phyloP scores from a whole-genome alignment of 1,139 yeast species.

The Taphrina communis region DNA sequence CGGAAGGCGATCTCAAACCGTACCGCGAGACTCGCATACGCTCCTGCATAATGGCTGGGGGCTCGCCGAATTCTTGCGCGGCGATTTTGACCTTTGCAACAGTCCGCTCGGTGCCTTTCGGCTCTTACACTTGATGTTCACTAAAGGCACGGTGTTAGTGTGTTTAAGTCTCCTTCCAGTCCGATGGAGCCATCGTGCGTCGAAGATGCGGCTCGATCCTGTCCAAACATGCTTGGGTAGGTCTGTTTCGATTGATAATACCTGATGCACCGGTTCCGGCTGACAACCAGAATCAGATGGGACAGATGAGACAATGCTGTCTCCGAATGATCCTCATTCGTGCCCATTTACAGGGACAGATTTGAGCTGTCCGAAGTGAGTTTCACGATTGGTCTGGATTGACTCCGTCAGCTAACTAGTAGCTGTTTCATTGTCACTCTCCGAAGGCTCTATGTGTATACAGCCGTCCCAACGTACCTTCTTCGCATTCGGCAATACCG shows the following conservation, averaged over 20 bases:
- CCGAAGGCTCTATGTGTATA: no score
- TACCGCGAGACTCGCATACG: slow-evolving; percentile 1
- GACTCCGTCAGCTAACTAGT: neutral
- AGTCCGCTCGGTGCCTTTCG: neutral
- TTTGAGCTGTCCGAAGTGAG: slow-evolving; percentile 1
- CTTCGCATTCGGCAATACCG: neutral
- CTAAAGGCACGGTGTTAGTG: neutral
- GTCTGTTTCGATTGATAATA: neutral
- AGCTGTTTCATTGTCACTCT: no score
- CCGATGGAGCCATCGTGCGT: neutral
- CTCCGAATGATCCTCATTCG: slow-evolving; percentile 1
- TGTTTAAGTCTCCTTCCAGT: neutral
- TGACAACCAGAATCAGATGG: neutral
- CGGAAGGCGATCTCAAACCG: neutral
- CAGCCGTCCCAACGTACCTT: neutral
- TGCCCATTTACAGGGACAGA: slow-evolving; percentile 3
- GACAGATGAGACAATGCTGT: neutral
- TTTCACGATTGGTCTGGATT: slow-evolving; percentile 1
- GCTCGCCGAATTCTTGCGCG: neutral
- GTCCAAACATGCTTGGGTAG: neutral
- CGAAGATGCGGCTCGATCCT: neutral
- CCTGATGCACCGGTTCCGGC: neutral
- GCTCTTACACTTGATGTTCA: slow-evolving; percentile 3
- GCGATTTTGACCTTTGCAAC: neutral
- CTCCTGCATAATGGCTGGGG: slow-evolving; percentile 4